These are phyloP conservation scores for Dittrichia graveolens DNA, from an alignment of 129 eudicot genomes.

Conservation along the genomic window DNA sequence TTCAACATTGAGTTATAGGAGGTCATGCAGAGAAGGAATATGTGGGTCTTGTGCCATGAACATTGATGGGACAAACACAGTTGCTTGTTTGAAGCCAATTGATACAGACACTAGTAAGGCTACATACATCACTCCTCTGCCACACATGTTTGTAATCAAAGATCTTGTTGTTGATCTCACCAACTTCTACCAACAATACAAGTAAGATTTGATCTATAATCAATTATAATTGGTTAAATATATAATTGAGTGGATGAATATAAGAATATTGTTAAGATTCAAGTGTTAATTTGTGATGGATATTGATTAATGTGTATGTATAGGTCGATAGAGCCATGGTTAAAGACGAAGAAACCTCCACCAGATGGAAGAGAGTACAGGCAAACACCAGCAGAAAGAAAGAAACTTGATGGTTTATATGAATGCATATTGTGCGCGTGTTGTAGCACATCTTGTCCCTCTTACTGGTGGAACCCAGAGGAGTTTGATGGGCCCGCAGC, in stretches of 20 bases:
- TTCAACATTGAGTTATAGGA: conserved; percentile 68
- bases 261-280: too few species aligned
- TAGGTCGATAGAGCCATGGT: conserved; percentile 84
- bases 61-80: conserved; percentile 82
- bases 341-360: conserved; percentile 64
- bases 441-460: conserved; percentile 81
- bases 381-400: conserved; percentile 58
- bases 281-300: background rate
- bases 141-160: conserved; percentile 85
- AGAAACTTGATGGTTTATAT: conserved; percentile 74
- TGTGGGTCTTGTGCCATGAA: conserved; percentile 94
- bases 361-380: conserved; percentile 62
- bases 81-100: conserved; percentile 91
- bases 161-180: conserved; percentile 92
- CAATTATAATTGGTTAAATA: background rate
- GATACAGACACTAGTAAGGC: conserved; percentile 56
- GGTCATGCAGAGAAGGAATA: conserved; percentile 95
- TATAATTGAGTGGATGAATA: background rate
- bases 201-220: conserved; percentile 35
- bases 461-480: conserved; percentile 94
- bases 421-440: conserved; percentile 95
- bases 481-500: conserved; percentile 80
- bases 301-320: background rate
- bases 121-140: conserved; percentile 76
- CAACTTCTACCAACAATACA: conserved; percentile 89